Conservation (phyloP, 139 green algal species). For the Ettlia oleoabundans region DNA sequence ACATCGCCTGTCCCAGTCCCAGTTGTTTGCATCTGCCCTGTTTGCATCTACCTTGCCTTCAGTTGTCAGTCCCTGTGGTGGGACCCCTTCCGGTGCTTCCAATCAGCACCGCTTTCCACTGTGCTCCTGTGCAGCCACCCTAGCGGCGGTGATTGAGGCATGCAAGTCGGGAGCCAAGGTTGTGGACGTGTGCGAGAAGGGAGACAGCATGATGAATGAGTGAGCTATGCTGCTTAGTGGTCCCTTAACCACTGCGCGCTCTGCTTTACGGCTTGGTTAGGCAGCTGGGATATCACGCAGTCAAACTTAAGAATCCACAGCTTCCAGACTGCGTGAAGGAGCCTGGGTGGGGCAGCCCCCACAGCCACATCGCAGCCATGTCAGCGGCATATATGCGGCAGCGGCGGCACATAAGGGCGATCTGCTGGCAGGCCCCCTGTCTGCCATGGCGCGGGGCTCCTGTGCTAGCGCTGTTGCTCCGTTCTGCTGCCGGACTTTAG, state of each 20-base stretch:
- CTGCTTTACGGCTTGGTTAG: no score
- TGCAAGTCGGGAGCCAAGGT: constrained; percentile 90
- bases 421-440: background rate
- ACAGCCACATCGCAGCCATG: no score
- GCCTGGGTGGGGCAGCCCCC: no score
- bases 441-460: background rate
- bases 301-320: no score
- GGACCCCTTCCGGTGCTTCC: no score
- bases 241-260: no score
- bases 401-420: background rate
- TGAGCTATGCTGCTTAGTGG: constrained; percentile 54
- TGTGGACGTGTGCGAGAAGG: constrained; percentile 86
- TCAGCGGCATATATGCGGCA: no score
- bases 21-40: background rate
- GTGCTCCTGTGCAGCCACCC: constrained; percentile 72
- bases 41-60: background rate
- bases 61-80: background rate
- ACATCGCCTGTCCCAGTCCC: background rate
- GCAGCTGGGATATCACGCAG: no score
- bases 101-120: background rate
- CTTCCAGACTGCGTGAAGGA: no score
- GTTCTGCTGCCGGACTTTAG: background rate
- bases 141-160: constrained; percentile 75
- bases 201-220: constrained; percentile 87
- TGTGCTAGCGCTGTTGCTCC: background rate